Evolutionary conservation across 2,329 filamentous ascomycete species (phyloP), one percentile per base, ranked within the genome.

Genomic region (Fusarium piperis): DNA sequence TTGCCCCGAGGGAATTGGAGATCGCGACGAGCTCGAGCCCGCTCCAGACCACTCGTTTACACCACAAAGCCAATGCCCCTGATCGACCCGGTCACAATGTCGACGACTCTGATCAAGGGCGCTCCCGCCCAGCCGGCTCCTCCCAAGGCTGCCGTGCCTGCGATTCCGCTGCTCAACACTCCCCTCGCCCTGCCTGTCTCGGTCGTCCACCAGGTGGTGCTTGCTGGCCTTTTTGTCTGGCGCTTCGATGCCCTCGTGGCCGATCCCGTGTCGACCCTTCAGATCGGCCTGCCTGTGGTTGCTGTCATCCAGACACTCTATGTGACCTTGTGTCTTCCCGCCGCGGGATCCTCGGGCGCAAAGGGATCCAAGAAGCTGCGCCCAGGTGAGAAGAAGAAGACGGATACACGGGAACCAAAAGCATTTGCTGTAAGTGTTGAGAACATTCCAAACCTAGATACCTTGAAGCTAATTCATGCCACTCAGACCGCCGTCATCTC

Each of bases 191-290:
- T 83, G 64, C 78, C 87, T 23, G 87, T 92, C 77, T 89, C 91
- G 13, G 86, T 93, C 76, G 80, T 90, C 20, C 93, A 97, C 73
- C 91, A 93, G 0, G 81, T 87, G 28, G 81, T 94, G 12, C 85
- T 97, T 32, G 85, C 93, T 32, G 87, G 86, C 11, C 81, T 92
- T 36, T 91, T 92, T 78, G 85, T 87, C 51, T 78, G 88, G 70
- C 88, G 88, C 39, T 95, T 97, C 81, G 79, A 83, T 36, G 82
- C 86, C 18, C 85, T 97, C 28, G 92, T 97, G 30, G 84, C 86
- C 16, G 88, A 95, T 71, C 93, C 94, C 1, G 87, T 92, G 3
- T 81, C 86, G 16, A 87, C 91, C 8, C 86, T 97, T 38, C 80
- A 87, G 15, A 85, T 79, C 32, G 84, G 90, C 3, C 82, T 95